Evolutionary conservation across 2,329 filamentous ascomycete genomes (phyloP).

Genomic region (Aspergillus glaucus): DNA sequence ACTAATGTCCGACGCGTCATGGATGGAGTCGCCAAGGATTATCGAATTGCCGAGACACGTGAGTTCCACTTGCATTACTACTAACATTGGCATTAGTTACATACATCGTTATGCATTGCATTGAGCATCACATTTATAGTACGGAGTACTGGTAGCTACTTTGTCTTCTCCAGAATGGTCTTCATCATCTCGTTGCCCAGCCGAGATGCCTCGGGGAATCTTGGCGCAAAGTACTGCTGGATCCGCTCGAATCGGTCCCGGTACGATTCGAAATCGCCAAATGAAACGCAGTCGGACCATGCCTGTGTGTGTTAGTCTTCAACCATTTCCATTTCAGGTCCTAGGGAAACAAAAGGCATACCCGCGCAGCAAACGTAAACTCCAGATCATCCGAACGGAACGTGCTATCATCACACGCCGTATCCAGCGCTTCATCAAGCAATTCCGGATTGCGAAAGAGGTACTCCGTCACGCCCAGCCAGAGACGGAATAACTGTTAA

Average conservation of each 20-base stretch:
- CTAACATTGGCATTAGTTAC: too few species aligned
- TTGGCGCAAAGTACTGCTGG: constrained; percentile 82
- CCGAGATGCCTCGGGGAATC: constrained; percentile 79
- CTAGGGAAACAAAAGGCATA: constrained; percentile 24
- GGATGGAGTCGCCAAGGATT: not conserved
- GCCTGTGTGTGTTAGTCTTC: constrained; percentile 43
- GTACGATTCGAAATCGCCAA: constrained; percentile 91
- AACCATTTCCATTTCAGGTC: not conserved
- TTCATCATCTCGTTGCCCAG: constrained; percentile 97
- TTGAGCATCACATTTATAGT: not conserved
- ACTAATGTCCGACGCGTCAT: not conserved
- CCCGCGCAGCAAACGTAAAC: constrained; percentile 89
- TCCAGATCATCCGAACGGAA: constrained; percentile 95
- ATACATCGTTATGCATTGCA: not conserved
- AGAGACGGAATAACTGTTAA: constrained; percentile 74
- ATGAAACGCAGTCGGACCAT: constrained; percentile 88
- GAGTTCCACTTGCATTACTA: too few species aligned
- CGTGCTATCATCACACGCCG: constrained; percentile 79
- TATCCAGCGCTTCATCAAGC: constrained; percentile 77
- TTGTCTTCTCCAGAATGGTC: constrained; percentile 78
- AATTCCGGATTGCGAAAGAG: constrained; percentile 77
- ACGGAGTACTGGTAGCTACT: constrained; percentile 4
- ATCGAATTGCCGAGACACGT: too few species aligned
- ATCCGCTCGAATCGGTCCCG: constrained; percentile 84
- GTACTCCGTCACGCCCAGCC: constrained; percentile 95